Conservation (phyloP, 306 rosid species). For the Oxytropis ochrocephala region DNA sequence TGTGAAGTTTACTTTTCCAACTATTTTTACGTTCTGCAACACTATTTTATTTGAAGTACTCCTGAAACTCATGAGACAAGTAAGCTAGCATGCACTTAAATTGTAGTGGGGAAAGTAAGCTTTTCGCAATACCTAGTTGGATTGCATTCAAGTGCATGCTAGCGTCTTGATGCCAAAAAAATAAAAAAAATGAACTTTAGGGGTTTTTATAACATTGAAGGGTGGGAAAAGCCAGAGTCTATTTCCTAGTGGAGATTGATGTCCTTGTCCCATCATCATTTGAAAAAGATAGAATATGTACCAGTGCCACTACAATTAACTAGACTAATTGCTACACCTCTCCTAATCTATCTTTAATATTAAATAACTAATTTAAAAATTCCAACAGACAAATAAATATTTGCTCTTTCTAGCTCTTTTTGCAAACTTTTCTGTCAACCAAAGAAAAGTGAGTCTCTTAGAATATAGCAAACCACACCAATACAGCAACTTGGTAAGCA, state of each 20-base stretch:
- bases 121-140: too few species aligned
- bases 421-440: background rate
- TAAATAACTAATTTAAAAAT: background rate
- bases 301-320: constrained; percentile 9
- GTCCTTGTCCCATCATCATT: constrained; percentile 45
- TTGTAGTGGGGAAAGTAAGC: too few species aligned
- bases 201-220: too few species aligned
- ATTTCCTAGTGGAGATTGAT: constrained; percentile 39
- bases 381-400: background rate
- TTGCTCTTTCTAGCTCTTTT: background rate
- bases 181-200: too few species aligned
- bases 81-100: too few species aligned
- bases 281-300: constrained; percentile 30
- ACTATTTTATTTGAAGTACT: too few species aligned
- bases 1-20: too few species aligned
- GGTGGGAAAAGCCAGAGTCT: background rate
- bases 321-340: background rate
- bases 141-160: too few species aligned
- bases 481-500: background rate
- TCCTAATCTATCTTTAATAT: background rate
- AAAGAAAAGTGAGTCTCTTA: background rate
- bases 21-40: too few species aligned
- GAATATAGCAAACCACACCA: background rate
- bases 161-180: too few species aligned
- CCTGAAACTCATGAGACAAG: too few species aligned